Conservation (phyloP, 2,329 filamentous ascomycete species). For the Lecanoromycetidae sp. region DNA sequence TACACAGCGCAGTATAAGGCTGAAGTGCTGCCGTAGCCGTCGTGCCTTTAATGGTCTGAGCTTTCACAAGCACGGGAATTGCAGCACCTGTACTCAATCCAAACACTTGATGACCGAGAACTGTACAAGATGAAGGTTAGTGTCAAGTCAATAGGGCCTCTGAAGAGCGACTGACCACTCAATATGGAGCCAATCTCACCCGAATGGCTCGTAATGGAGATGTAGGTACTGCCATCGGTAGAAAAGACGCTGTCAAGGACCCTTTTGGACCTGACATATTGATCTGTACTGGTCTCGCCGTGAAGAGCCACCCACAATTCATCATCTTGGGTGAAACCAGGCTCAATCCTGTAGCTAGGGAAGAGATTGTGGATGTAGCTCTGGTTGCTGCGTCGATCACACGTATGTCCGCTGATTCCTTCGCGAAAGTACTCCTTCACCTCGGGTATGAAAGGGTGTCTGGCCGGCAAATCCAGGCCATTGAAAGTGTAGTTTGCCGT, state of each 20-base stretch:
- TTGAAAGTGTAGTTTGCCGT: constrained; percentile 46
- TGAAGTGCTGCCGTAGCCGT: constrained; percentile 20
- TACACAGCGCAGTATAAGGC: constrained; percentile 20
- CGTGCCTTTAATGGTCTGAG: constrained; percentile 23
- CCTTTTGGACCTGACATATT: constrained; percentile 34
- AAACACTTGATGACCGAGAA: constrained; percentile 26
- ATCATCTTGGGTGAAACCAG: constrained; percentile 43
- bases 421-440: constrained; percentile 50
- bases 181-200: constrained; percentile 46
- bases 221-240: constrained; percentile 29
- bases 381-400: constrained; percentile 43
- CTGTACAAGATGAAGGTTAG: not conserved
- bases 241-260: constrained; percentile 44
- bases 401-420: constrained; percentile 49
- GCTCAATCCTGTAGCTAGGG: constrained; percentile 41
- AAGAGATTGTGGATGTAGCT: constrained; percentile 38
- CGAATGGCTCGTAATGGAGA: constrained; percentile 48
- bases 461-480: constrained; percentile 28
- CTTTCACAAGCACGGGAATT: constrained; percentile 41
- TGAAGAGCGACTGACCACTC: constrained; percentile 19
- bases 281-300: constrained; percentile 38
- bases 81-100: constrained; percentile 38
- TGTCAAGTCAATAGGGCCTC: not conserved
- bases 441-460: constrained; percentile 37
- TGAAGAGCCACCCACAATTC: constrained; percentile 38